These are phyloP conservation scores for Mrakia frigida DNA, from an alignment of 768 basidiomycete genomes.

Conservation along the genomic window DNA sequence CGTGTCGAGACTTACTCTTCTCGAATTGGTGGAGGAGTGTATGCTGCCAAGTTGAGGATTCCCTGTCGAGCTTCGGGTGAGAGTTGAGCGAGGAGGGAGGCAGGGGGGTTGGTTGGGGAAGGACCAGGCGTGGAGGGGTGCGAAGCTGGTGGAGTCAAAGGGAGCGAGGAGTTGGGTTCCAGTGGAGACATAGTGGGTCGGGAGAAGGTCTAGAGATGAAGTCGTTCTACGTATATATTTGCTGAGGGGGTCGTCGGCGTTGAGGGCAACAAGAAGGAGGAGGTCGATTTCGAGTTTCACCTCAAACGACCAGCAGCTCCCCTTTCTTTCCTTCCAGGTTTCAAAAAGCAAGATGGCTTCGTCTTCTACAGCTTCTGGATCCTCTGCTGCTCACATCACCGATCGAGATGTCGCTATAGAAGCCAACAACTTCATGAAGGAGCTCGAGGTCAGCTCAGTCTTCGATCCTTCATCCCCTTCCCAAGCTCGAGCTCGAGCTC, in stretches of 20 bases:
- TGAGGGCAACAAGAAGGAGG: too few relatives aligned
- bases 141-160: constrained; percentile 1
- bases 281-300: neutral
- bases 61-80: constrained; percentile 4
- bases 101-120: neutral
- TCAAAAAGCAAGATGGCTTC: neutral
- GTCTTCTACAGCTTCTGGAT: neutral
- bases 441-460: constrained; percentile 25
- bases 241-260: too few relatives aligned
- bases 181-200: neutral
- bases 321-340: neutral
- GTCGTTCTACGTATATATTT: neutral
- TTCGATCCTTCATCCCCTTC: neutral
- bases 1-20: neutral
- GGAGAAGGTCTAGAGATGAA: neutral
- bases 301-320: neutral
- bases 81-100: neutral
- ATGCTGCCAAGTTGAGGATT: constrained; percentile 10
- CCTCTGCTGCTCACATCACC: neutral
- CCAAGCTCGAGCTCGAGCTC: neutral
- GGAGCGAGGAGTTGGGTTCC: neutral
- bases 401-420: constrained; percentile 30
- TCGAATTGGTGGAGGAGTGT: neutral
- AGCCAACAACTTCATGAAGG: constrained; percentile 33
- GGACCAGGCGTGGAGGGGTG: neutral